Evolutionary conservation across 2,329 filamentous ascomycete genomes (phyloP).

Genomic region (Alternaria gansuensis): DNA sequence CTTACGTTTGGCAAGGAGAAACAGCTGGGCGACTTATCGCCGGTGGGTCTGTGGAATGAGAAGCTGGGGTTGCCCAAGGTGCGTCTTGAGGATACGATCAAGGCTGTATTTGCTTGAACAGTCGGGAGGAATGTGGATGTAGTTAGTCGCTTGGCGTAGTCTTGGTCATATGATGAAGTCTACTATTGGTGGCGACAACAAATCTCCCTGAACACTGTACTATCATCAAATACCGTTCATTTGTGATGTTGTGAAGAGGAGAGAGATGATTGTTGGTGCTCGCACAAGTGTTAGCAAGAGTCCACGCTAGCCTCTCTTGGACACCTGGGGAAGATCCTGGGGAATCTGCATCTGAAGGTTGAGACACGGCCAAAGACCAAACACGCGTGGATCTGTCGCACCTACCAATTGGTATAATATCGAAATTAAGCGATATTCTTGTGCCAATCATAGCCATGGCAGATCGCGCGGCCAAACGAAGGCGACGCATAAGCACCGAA

Average conservation of each 20-base stretch:
- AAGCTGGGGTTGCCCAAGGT: slow-evolving; percentile 55
- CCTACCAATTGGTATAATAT: slow-evolving; percentile 16
- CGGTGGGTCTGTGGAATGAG: slow-evolving; percentile 50
- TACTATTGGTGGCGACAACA: no score
- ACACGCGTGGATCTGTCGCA: slow-evolving; percentile 21
- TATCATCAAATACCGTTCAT: accelerated
- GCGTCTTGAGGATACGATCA: slow-evolving; percentile 50
- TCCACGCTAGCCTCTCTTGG: slow-evolving; percentile 6
- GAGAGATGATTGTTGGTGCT: neutral
- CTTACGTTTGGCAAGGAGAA: slow-evolving; percentile 29
- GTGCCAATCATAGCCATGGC: slow-evolving; percentile 31
- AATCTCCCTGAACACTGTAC: accelerated
- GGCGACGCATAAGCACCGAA: slow-evolving; percentile 54
- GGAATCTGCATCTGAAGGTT: slow-evolving; percentile 21
- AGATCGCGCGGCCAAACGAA: slow-evolving; percentile 51
- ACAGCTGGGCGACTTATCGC: slow-evolving; percentile 38
- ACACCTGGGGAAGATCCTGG: slow-evolving; percentile 24
- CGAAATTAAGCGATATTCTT: neutral
- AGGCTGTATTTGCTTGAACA: slow-evolving; percentile 2
- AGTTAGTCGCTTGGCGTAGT: neutral
- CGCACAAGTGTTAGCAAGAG: neutral
- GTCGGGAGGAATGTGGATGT: neutral
- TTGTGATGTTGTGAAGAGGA: neutral
- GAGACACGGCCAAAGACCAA: slow-evolving; percentile 12
- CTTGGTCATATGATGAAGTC: neutral